Evolutionary conservation across 2,329 filamentous ascomycete genomes (phyloP).

Genomic region (Tricladium varicosporioides): DNA sequence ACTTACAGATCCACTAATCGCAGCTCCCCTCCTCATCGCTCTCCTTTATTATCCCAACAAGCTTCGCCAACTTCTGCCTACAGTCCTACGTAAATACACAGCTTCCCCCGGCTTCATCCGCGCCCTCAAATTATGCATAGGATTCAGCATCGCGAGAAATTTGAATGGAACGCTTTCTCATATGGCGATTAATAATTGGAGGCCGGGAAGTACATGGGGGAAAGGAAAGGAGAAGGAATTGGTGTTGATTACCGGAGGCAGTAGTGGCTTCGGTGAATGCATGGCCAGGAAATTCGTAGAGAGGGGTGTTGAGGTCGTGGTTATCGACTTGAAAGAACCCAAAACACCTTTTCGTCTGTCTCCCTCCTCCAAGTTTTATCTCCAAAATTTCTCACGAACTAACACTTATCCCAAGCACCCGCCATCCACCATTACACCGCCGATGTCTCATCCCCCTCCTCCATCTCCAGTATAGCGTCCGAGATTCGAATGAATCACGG

Average conservation of each 20-base stretch:
- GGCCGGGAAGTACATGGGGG: slow-evolving; percentile 51
- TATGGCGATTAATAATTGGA: slow-evolving; percentile 48
- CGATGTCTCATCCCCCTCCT: slow-evolving; percentile 60
- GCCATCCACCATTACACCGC: slow-evolving; percentile 64
- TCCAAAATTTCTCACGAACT: not conserved
- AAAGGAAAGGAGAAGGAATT: slow-evolving; percentile 64
- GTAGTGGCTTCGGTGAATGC: slow-evolving; percentile 67
- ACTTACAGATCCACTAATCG: slow-evolving; percentile 20
- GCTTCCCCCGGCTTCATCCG: slow-evolving; percentile 18
- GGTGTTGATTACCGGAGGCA: slow-evolving; percentile 73
- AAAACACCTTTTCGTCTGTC: slow-evolving; percentile 29
- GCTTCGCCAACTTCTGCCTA: slow-evolving; percentile 21
- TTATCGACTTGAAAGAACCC: slow-evolving; percentile 65
- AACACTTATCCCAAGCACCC: slow-evolving; percentile 36
- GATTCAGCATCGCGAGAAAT: slow-evolving; percentile 47
- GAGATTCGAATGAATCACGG: slow-evolving; percentile 56
- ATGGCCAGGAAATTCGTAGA: slow-evolving; percentile 63
- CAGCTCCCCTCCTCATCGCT: slow-evolving; percentile 23
- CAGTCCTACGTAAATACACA: slow-evolving; percentile 15
- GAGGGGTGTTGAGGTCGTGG: slow-evolving; percentile 63
- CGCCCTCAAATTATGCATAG: slow-evolving; percentile 39
- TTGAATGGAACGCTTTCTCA: slow-evolving; percentile 51
- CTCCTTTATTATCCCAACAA: slow-evolving; percentile 27
- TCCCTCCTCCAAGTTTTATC: not conserved
- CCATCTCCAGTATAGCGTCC: slow-evolving; percentile 50